Evolutionary conservation across 2,329 filamentous ascomycete species (phyloP).

Genomic region (Cercospora brassicicola): DNA sequence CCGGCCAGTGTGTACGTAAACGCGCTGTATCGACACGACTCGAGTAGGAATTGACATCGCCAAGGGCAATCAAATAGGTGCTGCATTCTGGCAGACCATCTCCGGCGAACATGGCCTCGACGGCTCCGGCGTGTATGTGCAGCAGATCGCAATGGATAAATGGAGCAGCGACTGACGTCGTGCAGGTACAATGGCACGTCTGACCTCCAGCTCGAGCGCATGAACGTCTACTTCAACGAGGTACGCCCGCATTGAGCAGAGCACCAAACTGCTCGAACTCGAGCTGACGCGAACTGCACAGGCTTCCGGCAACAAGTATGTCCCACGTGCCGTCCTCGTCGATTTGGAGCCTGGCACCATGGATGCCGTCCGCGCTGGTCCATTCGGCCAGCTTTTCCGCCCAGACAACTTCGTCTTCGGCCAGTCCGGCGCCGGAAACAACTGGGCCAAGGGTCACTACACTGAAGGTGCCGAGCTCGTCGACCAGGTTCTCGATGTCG

Average conservation of each 20-base stretch:
- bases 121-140: constrained; percentile 86
- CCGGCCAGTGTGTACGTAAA: constrained; percentile 92
- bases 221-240: constrained; percentile 99
- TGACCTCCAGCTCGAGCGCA: constrained; percentile 98
- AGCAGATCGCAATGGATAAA: background rate
- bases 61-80: constrained; percentile 99
- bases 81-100: constrained; percentile 84
- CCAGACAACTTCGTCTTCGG: constrained; percentile 99
- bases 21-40: constrained; percentile 30
- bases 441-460: constrained; percentile 99
- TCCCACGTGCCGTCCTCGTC: constrained; percentile 97
- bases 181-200: constrained; percentile 92
- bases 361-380: constrained; percentile 97
- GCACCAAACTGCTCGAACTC: constrained; percentile 16
- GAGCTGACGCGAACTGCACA: constrained; percentile 47
- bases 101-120: constrained; percentile 85
- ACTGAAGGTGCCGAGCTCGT: constrained; percentile 99
- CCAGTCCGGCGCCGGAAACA: constrained; percentile 99
- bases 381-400: constrained; percentile 98
- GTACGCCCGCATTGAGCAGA: constrained; percentile 46
- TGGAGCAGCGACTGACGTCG: constrained; percentile 30
- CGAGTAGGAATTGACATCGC: constrained; percentile 23
- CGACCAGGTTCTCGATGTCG: constrained; percentile 96
- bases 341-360: constrained; percentile 99
- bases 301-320: constrained; percentile 98